phyloP scores from a whole-genome alignment of 2,329 filamentous ascomycete genomes.

The Diplodia sapinea region DNA sequence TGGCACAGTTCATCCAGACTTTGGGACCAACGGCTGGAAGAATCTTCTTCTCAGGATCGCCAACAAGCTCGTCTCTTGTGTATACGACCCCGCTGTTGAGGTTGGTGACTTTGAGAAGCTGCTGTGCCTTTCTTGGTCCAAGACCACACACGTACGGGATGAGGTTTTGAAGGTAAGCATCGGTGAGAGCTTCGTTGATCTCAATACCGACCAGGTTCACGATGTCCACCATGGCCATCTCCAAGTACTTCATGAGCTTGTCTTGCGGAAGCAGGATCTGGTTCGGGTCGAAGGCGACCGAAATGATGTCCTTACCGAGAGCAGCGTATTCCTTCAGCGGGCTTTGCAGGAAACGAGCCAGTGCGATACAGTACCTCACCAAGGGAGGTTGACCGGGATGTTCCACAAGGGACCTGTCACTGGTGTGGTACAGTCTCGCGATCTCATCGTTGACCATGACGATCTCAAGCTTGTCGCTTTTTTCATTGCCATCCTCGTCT shows the following conservation, averaged over 20 bases:
- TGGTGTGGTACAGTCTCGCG: conserved; percentile 93
- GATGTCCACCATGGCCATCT: conserved; percentile 98
- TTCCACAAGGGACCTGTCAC: conserved; percentile 76
- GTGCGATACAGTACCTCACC: conserved; percentile 84
- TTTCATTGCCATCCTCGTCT: conserved; percentile 72
- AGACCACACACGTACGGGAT: conserved; percentile 90
- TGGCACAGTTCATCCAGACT: conserved; percentile 96
- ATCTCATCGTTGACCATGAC: conserved; percentile 96
- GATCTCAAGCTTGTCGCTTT: conserved; percentile 82
- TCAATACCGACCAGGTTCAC: conserved; percentile 96
- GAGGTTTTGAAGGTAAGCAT: conserved; percentile 82
- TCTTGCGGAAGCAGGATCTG: conserved; percentile 89
- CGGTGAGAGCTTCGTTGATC: conserved; percentile 86
- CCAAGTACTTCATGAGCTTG: conserved; percentile 82
- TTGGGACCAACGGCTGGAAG: conserved; percentile 82
- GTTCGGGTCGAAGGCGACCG: conserved; percentile 85
- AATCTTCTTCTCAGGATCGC: conserved; percentile 76
- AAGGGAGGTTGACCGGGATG: conserved; percentile 80
- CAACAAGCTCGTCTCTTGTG: conserved; percentile 84
- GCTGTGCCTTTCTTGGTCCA: conserved; percentile 86
- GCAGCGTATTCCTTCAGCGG: conserved; percentile 96
- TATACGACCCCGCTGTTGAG: conserved; percentile 60
- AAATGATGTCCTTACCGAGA: conserved; percentile 84
- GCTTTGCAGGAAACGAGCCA: conserved; percentile 92
- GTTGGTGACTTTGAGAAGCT: conserved; percentile 87